Percentiles rank a stretch among this genome's conserved stretches.
phyloP scores from a whole-genome alignment of 179 eudicot genomes.

The Silene coronaria region DNA sequence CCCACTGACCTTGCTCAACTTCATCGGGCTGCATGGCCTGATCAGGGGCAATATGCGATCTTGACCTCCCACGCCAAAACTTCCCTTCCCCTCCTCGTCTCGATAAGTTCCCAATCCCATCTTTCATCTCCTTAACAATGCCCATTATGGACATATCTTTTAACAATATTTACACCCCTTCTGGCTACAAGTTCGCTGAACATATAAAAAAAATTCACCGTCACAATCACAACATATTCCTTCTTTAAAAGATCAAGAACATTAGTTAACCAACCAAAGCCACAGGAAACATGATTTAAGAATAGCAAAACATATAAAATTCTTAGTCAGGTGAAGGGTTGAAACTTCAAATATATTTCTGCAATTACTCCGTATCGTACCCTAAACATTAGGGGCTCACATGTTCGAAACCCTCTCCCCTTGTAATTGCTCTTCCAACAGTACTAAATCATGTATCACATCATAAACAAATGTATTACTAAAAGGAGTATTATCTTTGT shows the following conservation, averaged over 20 bases:
- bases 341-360: no score
- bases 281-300: neutral
- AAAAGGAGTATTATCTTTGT: no score
- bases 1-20: slow-evolving; percentile 77
- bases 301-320: neutral
- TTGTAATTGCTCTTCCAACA: no score
- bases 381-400: no score
- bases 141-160: slow-evolving; percentile 64
- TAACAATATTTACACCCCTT: neutral
- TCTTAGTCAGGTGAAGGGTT: neutral
- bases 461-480: no score
- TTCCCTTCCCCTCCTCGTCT: slow-evolving; percentile 54
- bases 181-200: neutral
- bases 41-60: slow-evolving; percentile 81
- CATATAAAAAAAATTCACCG: slow-evolving; percentile 6
- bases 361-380: no score
- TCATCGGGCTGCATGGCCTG: slow-evolving; percentile 37
- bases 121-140: slow-evolving; percentile 67
- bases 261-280: neutral
- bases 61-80: slow-evolving; percentile 62
- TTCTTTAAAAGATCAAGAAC: slow-evolving; percentile 4
- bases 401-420: no score
- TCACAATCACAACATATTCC: slow-evolving; percentile 6
- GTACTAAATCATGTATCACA: no score
- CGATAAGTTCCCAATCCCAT: slow-evolving; percentile 61